phyloP scores from a whole-genome alignment of 768 basidiomycete genomes.

The Dictyophora rubrovolvata region DNA sequence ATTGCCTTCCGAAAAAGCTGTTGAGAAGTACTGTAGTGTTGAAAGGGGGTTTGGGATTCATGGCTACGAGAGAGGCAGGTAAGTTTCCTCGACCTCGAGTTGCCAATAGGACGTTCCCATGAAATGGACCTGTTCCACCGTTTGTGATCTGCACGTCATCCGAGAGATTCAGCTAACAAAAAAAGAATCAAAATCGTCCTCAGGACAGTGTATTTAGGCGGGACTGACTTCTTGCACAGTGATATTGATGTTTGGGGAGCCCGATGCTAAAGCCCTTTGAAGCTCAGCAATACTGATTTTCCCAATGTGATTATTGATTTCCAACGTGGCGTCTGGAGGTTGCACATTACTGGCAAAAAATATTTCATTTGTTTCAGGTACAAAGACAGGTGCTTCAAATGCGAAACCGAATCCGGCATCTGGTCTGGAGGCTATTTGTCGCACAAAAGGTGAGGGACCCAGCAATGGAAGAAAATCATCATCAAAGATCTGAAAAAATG shows the following conservation, averaged over 20 bases:
- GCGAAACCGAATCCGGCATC: slow-evolving; percentile 28
- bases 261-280: no score
- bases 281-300: slow-evolving; percentile 48
- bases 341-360: slow-evolving; percentile 48
- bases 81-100: slow-evolving; percentile 36
- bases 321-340: not conserved
- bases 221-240: slow-evolving; percentile 38
- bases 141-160: slow-evolving; percentile 62
- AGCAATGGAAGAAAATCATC: slow-evolving; percentile 47
- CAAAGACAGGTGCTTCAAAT: slow-evolving; percentile 53
- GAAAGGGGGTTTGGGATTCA: slow-evolving; percentile 24
- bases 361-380: slow-evolving; percentile 52
- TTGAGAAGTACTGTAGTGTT: slow-evolving; percentile 62
- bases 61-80: slow-evolving; percentile 21
- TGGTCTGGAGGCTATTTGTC: slow-evolving; percentile 17
- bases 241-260: slow-evolving; percentile 19
- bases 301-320: slow-evolving; percentile 42
- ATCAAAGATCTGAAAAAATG: slow-evolving; percentile 50
- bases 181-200: slow-evolving; percentile 17
- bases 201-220: slow-evolving; percentile 6
- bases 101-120: slow-evolving; percentile 46
- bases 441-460: slow-evolving; percentile 48
- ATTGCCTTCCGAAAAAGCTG: slow-evolving; percentile 71
- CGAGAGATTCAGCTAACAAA: slow-evolving; percentile 43
- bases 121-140: slow-evolving; percentile 49